These are phyloP conservation scores for Beta lomatogona DNA, from an alignment of 179 eudicot species.

Conservation along the genomic window DNA sequence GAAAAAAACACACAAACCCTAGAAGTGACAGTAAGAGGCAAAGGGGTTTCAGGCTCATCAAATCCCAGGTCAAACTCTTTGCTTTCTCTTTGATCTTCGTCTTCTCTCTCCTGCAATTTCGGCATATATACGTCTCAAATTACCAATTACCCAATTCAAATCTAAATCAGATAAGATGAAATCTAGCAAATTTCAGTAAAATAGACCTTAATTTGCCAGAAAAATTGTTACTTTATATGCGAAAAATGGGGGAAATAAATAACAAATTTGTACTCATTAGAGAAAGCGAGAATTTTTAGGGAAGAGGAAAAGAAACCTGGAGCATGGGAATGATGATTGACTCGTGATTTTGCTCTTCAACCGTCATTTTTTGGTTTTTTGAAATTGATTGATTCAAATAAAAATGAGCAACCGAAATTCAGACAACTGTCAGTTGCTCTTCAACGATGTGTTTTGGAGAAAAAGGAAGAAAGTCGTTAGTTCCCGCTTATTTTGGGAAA, in stretches of 20 bases:
- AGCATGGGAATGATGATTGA: conserved; percentile 40
- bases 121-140: conserved; percentile 24
- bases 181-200: background rate
- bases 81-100: conserved; percentile 42
- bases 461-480: background rate
- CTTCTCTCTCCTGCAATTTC: conserved; percentile 44
- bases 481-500: conserved; percentile 22
- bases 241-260: background rate
- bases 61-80: conserved; percentile 60
- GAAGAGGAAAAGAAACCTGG: conserved; percentile 43
- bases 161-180: conserved; percentile 10
- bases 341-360: conserved; percentile 40
- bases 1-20: conserved; percentile 68
- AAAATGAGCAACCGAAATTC: conserved; percentile 14
- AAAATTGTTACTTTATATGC: conserved; percentile 1
- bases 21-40: conserved; percentile 89
- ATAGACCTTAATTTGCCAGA: conserved; percentile 12
- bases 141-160: conserved; percentile 4
- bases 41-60: conserved; percentile 68
- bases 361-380: conserved; percentile 30
- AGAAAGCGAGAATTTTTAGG: conserved; percentile 3
- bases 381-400: conserved; percentile 8
- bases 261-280: background rate
- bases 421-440: conserved; percentile 21
- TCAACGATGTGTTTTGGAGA: background rate